Base-by-base conservation (phyloP, 116 monocot species). In the Dioscorea cayenensis region DNA sequence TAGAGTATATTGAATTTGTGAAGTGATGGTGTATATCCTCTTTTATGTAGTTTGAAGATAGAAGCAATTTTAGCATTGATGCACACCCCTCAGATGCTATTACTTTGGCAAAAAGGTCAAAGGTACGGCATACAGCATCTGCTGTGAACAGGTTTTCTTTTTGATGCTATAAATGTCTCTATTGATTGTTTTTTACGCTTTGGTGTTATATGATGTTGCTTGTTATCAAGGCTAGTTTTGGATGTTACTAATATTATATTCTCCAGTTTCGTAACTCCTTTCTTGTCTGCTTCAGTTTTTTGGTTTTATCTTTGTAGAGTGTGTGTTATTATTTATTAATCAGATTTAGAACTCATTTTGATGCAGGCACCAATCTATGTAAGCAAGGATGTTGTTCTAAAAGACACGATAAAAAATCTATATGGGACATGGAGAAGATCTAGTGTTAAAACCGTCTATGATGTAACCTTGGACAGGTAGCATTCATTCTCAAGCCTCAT, bases 41-140 rank as follows among this genome's bases (percentile, higher is more conserved):
- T 51, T 2, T 55, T 55, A 16, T 81, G 73, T 82, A 90, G 86
- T 71, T 63, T 49, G 49, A 77, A 67, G 72, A 82, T 55, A 55
- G 19, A 66, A 64, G 65, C 55, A 67, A 67, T 48, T 74, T 84
- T 49, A 82, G 66, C 75, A 68, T 86, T 21, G 90, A 90, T 68
- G 81, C 84, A 29, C 90, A 84, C 21, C 90, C 90, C 16, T 90
- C 90, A n/a, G 90, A 90, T 84, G 90, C 90, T 64, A 72, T 90
- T 75, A 73, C 75, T 84, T 49, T 90, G 16, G 90, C 90, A 66
- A 69, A 79, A 63, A 78, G 28, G 60, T 86, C 77, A 72, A 81
- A 90, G 86, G 90, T 90, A 84, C 11, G n/a, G 17, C 7, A 17
- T 23, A 21, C 63, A 23, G 25, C 63, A 63, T 63, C 14, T 55